Evolutionary conservation across 257 asterid genomes (phyloP).

Genomic region (Jacaranda copaia): DNA sequence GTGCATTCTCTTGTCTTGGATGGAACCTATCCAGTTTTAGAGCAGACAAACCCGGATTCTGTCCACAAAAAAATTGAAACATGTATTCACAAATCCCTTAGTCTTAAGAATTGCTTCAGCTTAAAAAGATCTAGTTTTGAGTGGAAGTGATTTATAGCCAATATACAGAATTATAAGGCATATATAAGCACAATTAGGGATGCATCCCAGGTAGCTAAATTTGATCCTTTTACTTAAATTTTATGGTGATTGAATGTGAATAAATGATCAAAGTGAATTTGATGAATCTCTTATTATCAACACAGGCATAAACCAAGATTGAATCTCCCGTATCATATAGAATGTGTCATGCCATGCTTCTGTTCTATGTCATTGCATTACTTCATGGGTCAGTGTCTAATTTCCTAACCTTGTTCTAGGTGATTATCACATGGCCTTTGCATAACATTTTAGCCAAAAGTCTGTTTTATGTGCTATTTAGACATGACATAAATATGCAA

Average conservation of each 20-base stretch:
- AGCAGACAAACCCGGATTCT: conserved; percentile 7
- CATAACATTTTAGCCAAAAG: neutral
- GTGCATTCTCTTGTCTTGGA: neutral
- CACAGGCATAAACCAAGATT: neutral
- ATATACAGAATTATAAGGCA: neutral
- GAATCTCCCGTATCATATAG: neutral
- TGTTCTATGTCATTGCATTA: neutral
- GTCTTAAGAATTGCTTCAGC: neutral
- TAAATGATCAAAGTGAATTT: conserved; percentile 2
- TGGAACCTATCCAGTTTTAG: conserved; percentile 2
- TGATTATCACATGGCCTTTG: neutral
- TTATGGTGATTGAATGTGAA: neutral
- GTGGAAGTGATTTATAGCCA: neutral
- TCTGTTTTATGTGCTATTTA: neutral
- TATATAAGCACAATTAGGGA: neutral
- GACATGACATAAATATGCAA: no score
- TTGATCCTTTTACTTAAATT: neutral
- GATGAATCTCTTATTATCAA: neutral
- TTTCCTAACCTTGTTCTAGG: neutral
- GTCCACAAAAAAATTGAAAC: neutral
- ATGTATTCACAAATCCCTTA: neutral
- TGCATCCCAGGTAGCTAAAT: neutral
- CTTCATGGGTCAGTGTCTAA: neutral
- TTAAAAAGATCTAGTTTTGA: conserved; percentile 2
- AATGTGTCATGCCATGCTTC: neutral